phyloP scores from a whole-genome alignment of 176 grass and related monocot genomes.

The Secale cereale region DNA sequence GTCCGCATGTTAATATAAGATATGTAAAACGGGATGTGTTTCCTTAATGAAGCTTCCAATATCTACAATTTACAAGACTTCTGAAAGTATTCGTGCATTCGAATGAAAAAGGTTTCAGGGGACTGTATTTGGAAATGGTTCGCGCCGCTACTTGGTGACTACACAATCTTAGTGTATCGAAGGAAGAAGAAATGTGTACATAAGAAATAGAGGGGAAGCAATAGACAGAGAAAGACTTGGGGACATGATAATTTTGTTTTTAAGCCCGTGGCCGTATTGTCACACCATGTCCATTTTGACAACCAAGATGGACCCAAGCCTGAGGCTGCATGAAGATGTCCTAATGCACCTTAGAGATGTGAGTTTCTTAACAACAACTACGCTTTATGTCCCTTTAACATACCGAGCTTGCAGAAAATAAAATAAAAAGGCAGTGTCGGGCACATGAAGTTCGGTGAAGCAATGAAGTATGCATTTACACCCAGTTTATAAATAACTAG shows the following conservation, averaged over 20 bases:
- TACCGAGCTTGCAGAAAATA: not conserved
- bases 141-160: not conserved
- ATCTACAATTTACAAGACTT: not conserved
- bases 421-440: not conserved
- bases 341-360: not conserved
- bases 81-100: not conserved
- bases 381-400: not conserved
- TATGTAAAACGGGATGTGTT: not conserved
- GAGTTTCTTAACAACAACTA: not conserved
- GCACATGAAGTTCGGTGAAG: not conserved
- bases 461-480: not conserved
- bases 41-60: not conserved
- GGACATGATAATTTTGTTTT: not conserved
- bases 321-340: not conserved
- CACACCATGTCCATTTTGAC: not conserved
- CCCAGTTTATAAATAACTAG: not conserved
- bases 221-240: not conserved
- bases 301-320: not conserved
- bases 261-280: not conserved
- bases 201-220: not conserved
- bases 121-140: not conserved
- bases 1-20: constrained; percentile 10
- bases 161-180: not conserved
- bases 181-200: not conserved
- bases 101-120: not conserved